These are phyloP conservation scores for Eutrema yunnanense DNA, from an alignment of 345 rosid species.

Conservation along the genomic window DNA sequence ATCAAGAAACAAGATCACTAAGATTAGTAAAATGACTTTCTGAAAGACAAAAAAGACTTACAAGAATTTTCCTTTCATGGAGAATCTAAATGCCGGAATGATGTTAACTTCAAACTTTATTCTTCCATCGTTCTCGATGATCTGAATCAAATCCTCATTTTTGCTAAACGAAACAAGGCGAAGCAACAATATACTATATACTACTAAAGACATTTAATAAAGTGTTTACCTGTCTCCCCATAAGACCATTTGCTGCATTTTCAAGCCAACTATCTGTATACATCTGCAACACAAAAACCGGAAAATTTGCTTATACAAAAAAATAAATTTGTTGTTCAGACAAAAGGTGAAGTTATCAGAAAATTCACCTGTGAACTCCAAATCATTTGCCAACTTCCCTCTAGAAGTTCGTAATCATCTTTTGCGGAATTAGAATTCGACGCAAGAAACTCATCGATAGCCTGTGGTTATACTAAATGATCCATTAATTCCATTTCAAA, in stretches of 20 bases:
- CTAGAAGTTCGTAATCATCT: constrained; percentile 52
- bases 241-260: constrained; percentile 89
- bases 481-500: not conserved
- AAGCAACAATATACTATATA: not conserved
- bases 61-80: constrained; percentile 70
- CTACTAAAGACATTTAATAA: not conserved
- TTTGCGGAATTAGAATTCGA: constrained; percentile 21
- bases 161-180: not conserved
- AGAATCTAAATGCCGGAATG: constrained; percentile 72
- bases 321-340: not conserved
- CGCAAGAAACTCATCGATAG: constrained; percentile 58
- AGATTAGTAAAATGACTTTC: not conserved
- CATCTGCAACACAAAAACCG: constrained; percentile 32
- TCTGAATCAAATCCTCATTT: constrained; percentile 31
- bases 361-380: constrained; percentile 90
- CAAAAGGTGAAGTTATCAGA: not conserved
- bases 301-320: not conserved
- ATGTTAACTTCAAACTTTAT: constrained; percentile 68
- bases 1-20: not conserved
- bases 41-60: constrained; percentile 31
- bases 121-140: constrained; percentile 51
- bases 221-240: constrained; percentile 74
- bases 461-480: constrained; percentile 37
- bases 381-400: constrained; percentile 94
- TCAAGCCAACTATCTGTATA: constrained; percentile 97